phyloP scores from a whole-genome alignment of 1,139 yeast species.

The Magnusiomyces ingens region DNA sequence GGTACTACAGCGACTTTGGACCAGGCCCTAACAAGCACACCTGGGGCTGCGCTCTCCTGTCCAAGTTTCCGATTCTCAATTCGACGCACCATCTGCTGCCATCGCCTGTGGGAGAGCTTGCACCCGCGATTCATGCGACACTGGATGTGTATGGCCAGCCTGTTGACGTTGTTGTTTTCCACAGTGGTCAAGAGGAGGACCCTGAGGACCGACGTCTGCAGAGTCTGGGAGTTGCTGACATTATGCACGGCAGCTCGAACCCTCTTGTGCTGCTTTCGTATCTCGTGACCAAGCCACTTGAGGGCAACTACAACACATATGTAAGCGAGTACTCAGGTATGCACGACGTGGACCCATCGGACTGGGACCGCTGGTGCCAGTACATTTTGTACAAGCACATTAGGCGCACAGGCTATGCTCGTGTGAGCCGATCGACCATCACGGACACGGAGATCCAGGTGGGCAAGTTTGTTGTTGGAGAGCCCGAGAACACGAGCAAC shows the following conservation, averaged over 20 bases:
- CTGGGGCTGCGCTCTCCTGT: conserved; percentile 91
- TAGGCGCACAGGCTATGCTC: conserved; percentile 86
- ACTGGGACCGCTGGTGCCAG: conserved; percentile 99
- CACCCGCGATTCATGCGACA: conserved; percentile 97
- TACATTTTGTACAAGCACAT: conserved; percentile 83
- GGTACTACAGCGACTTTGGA: conserved; percentile 93
- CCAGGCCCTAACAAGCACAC: conserved; percentile 98
- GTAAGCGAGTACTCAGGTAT: conserved; percentile 79
- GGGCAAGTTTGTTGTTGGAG: conserved; percentile 72
- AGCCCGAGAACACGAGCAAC: conserved; percentile 44
- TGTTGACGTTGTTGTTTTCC: conserved; percentile 93
- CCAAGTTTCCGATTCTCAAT: conserved; percentile 86
- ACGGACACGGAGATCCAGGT: conserved; percentile 96
- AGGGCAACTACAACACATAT: conserved; percentile 88
- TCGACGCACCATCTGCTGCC: conserved; percentile 90
- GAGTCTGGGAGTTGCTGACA: conserved; percentile 63
- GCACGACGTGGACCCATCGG: conserved; percentile 88
- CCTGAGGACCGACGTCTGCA: conserved; percentile 87
- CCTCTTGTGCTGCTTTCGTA: conserved; percentile 84
- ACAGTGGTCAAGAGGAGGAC: conserved; percentile 97
- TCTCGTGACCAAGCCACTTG: conserved; percentile 76
- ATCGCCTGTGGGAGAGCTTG: conserved; percentile 94
- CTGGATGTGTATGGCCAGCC: conserved; percentile 77
- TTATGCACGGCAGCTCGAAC: conserved; percentile 71
- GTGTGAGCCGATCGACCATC: conserved; percentile 86